phyloP scores from a whole-genome alignment of 768 basidiomycete genomes.

The Tulasnella sp. region DNA sequence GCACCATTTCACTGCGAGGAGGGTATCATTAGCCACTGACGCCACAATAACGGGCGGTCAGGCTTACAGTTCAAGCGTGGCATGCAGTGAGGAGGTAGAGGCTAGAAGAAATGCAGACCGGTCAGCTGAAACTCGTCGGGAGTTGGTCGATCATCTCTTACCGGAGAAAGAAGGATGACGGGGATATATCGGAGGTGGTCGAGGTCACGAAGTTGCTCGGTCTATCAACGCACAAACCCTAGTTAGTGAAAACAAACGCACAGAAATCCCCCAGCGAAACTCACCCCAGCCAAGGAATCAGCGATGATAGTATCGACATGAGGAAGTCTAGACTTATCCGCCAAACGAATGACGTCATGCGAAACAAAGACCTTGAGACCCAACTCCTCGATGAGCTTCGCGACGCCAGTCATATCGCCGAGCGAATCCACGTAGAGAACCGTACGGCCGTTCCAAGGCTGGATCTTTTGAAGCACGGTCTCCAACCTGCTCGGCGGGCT shows the following conservation, averaged over 20 bases:
- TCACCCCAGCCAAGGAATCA: too few species aligned
- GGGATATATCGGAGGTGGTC: too few species aligned
- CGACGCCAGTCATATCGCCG: slow-evolving; percentile 64
- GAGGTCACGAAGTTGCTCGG: too few species aligned
- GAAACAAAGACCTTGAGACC: slow-evolving; percentile 69
- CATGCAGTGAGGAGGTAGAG: slow-evolving; percentile 38
- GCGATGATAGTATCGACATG: too few species aligned
- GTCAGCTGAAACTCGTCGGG: too few species aligned
- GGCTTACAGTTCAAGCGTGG: slow-evolving; percentile 65
- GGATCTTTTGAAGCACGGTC: slow-evolving; percentile 68
- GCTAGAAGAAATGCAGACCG: neutral
- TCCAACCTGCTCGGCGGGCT: slow-evolving; percentile 64
- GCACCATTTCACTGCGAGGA: slow-evolving; percentile 77
- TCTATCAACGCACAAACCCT: too few species aligned
- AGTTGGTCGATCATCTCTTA: too few species aligned
- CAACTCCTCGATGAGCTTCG: slow-evolving; percentile 67
- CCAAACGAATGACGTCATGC: too few species aligned
- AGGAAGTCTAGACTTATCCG: too few species aligned
- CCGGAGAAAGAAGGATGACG: too few species aligned
- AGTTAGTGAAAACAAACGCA: too few species aligned
- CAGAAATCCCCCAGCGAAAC: too few species aligned
- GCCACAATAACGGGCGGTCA: neutral
- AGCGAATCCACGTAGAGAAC: slow-evolving; percentile 90
- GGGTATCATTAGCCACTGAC: slow-evolving; percentile 19
- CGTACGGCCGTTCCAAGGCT: slow-evolving; percentile 59